phyloP scores from a whole-genome alignment of 495 filamentous ascomycete genomes.

The Penicillium mononematosum region DNA sequence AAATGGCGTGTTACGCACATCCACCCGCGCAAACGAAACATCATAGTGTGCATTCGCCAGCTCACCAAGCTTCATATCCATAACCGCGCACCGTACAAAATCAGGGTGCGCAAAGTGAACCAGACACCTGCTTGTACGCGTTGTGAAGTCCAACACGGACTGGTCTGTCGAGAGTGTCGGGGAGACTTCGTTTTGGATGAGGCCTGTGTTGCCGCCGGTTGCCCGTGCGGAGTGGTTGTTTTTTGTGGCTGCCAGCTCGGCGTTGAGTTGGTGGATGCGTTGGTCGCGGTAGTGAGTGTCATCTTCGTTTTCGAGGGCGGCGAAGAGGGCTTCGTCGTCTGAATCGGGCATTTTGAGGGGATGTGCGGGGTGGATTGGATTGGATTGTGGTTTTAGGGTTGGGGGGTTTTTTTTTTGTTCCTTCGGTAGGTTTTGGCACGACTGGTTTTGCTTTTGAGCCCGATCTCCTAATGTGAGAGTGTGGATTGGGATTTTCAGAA shows the following conservation, averaged over 20 bases:
- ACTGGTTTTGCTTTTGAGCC: not conserved
- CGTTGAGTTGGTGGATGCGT: constrained; percentile 68
- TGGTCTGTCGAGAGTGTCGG: constrained; percentile 64
- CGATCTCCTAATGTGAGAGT: not conserved
- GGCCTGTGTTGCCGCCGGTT: constrained; percentile 27
- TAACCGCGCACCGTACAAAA: constrained; percentile 68
- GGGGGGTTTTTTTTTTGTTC: not conserved
- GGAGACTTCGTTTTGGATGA: constrained; percentile 48
- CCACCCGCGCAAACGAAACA: constrained; percentile 64
- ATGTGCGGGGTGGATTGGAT: constrained; percentile 9
- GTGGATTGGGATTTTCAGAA: constrained; percentile 1
- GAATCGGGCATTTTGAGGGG: constrained; percentile 38
- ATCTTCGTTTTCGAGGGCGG: constrained; percentile 63
- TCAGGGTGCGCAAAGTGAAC: constrained; percentile 77
- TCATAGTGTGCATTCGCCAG: constrained; percentile 66
- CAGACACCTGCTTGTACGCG: constrained; percentile 59
- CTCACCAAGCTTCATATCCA: constrained; percentile 62
- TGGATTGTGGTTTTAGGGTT: not conserved
- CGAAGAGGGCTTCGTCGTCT: constrained; percentile 73
- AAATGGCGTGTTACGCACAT: constrained; percentile 73
- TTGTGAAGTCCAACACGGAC: constrained; percentile 66
- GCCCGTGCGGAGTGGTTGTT: constrained; percentile 25
- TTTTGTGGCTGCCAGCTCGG: constrained; percentile 55
- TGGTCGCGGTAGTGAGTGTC: constrained; percentile 65
- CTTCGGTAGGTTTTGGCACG: not conserved